Conservation (phyloP, 805 yeast genomes). For the Candida bentonensis region DNA sequence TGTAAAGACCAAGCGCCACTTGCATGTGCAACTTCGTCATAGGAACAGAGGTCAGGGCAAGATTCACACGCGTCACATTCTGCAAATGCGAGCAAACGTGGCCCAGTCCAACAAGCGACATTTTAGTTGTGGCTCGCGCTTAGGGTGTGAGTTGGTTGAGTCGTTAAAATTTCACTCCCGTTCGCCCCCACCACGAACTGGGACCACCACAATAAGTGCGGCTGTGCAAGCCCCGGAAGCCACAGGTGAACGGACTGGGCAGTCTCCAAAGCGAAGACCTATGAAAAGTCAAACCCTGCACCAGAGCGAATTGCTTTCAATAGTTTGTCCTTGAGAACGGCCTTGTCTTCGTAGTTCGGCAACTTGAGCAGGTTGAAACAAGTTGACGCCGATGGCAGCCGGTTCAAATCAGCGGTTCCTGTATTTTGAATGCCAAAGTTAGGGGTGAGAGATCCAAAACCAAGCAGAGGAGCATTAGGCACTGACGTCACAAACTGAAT, state of each 20-base stretch:
- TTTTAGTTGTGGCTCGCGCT: slow-evolving; percentile 21
- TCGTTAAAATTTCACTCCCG: too few species aligned
- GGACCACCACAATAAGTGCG: too few species aligned
- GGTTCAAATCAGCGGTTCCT: slow-evolving; percentile 32
- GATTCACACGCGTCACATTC: slow-evolving; percentile 66
- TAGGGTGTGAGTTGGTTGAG: too few species aligned
- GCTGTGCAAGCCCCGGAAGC: too few species aligned
- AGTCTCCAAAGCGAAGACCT: too few species aligned
- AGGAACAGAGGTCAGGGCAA: slow-evolving; percentile 67
- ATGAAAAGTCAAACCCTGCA: slow-evolving; percentile 79
- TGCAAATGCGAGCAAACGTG: slow-evolving; percentile 79
- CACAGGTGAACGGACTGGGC: too few species aligned
- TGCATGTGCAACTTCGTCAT: slow-evolving; percentile 72
- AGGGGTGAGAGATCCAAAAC: slow-evolving; percentile 64
- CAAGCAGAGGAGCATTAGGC: slow-evolving; percentile 80
- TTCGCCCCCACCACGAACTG: too few species aligned
- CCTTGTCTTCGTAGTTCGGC: slow-evolving; percentile 64
- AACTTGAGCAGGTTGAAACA: slow-evolving; percentile 79
- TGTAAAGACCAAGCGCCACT: slow-evolving; percentile 70
- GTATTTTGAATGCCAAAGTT: slow-evolving; percentile 65
- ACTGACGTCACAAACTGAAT: slow-evolving; percentile 87
- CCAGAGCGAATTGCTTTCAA: slow-evolving; percentile 67
- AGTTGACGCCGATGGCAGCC: slow-evolving; percentile 86
- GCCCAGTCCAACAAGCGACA: slow-evolving; percentile 81
- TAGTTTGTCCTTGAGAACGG: slow-evolving; percentile 44